phyloP scores from a whole-genome alignment of 768 basidiomycete species.

The Pleurotus citrinopileatus region DNA sequence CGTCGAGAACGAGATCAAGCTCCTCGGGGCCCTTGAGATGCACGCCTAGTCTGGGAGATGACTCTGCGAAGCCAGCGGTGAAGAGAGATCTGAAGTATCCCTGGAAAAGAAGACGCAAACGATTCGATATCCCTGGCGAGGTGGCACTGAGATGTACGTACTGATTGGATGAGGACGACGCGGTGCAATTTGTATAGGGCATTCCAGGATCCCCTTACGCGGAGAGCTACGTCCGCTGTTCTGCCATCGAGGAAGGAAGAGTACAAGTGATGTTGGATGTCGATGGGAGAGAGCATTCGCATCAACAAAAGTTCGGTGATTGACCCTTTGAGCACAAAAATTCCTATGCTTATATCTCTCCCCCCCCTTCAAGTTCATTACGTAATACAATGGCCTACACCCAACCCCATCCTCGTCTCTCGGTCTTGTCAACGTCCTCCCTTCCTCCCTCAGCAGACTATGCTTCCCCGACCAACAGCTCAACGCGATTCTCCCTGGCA shows the following conservation, averaged over 20 bases:
- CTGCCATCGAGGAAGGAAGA: conserved; percentile 64
- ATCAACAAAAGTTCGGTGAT: too few species aligned
- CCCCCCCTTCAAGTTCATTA: background rate
- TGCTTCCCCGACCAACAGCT: conserved; percentile 54
- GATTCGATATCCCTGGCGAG: background rate
- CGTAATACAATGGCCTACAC: conserved; percentile 43
- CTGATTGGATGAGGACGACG: conserved; percentile 87
- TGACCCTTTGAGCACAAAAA: too few species aligned
- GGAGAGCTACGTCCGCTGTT: conserved; percentile 77
- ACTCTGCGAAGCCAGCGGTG: conserved; percentile 75
- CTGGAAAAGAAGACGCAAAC: conserved; percentile 31
- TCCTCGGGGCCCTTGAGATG: conserved; percentile 39
- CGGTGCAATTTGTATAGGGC: conserved; percentile 80
- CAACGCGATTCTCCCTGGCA: conserved; percentile 70
- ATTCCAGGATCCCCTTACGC: conserved; percentile 61
- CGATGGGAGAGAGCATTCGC: conserved; percentile 44
- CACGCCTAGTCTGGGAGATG: conserved; percentile 29
- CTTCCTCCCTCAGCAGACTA: conserved; percentile 46
- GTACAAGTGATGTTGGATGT: conserved; percentile 77
- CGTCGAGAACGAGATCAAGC: conserved; percentile 74
- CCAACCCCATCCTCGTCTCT: conserved; percentile 66
- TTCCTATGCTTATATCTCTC: background rate
- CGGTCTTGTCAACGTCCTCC: conserved; percentile 62
- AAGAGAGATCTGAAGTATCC: conserved; percentile 90
- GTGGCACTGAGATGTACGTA: conserved; percentile 29